Base-by-base conservation (phyloP, 768 basidiomycete species). In the Pleurotus pulmonarius region DNA sequence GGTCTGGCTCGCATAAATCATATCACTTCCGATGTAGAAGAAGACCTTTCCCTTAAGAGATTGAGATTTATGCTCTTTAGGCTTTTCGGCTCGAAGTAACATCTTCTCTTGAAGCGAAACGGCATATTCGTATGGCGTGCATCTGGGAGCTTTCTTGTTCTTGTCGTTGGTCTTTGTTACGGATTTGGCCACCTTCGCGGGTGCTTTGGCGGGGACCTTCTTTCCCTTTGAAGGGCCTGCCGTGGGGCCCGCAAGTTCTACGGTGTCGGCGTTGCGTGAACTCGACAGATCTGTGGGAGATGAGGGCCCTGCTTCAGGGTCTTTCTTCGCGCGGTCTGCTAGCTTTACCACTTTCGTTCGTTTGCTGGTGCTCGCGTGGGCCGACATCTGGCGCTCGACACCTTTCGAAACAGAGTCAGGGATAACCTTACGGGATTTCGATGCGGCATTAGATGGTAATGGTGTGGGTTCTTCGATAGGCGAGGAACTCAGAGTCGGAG, bases 1-100 rank as follows among this genome's bases (percentile, higher is more conserved):
- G 45, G 64, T 64, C 38, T 73, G 69, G 22, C 78, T 73, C 2
- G 85, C 85, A 56, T 72, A 75, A 22, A 65, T 72, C 74, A 78
- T 75, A 66, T 90, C 87, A 5, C 77, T 82, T 25, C 83, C 83
- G 37, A 73, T 68, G 61, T 84, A 87, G 63, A 81, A 83, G 29
- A 89, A 80, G 46, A 68, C 71, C 63, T 77, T 81, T 20, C 83
- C 83, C 46, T 71, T 69, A 18, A 88, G 72, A 62, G 78, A 80
- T 56, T 66, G 66, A 44, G 59, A 53, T 20, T 57, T 59, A 12
- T 53, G 46, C 61, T 56, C 58, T 18, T 59, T 59, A 57, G 62
- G 68, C 58, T 56, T 60, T 55, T 46, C 52, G 56, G 59, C 12
- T 61, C 58, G 44, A 61, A 46, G 43, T 63, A 48, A 60, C 56